These are phyloP conservation scores for Cyberlindnera xishuangbannaensis DNA, from an alignment of 805 yeast species.

Conservation along the genomic window DNA sequence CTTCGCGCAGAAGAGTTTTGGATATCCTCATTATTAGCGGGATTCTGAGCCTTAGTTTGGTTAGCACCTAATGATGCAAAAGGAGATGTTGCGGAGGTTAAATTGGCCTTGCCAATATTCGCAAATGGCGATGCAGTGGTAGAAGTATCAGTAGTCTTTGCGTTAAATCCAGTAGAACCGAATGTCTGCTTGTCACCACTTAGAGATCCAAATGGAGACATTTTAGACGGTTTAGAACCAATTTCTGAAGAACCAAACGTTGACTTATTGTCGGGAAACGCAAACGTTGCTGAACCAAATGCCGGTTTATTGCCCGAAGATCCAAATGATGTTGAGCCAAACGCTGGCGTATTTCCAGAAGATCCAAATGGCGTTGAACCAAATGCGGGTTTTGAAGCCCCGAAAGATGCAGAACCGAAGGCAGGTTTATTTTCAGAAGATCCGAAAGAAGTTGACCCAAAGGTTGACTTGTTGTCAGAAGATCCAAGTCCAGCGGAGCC, in stretches of 20 bases:
- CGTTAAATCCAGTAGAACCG: conserved; percentile 6
- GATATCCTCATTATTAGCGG: no score
- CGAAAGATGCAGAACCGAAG: conserved; percentile 26
- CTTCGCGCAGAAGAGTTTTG: no score
- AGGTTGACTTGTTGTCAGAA: conserved; percentile 10
- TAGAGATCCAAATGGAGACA: no score
- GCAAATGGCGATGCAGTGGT: no score
- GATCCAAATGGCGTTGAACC: conserved; percentile 7
- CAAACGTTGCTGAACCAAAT: not conserved
- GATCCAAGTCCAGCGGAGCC: conserved; percentile 10
- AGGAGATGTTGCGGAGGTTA: no score
- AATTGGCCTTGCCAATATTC: not conserved
- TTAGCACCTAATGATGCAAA: conserved; percentile 5
- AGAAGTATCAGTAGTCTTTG: no score
- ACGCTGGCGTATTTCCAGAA: not conserved
- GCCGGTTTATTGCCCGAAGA: conserved; percentile 3
- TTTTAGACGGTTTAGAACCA: no score
- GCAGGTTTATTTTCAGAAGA: conserved; percentile 3
- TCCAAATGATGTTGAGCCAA: conserved; percentile 2
- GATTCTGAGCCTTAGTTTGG: no score
- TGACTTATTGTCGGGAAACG: conserved; percentile 10
- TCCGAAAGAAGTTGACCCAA: conserved; percentile 17
- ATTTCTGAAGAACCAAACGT: conserved; percentile 21
- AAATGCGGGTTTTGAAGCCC: conserved; percentile 4
- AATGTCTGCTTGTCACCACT: no score